Conservation (phyloP, 73 alveolate genomes). For the Effrenium voratum region DNA sequence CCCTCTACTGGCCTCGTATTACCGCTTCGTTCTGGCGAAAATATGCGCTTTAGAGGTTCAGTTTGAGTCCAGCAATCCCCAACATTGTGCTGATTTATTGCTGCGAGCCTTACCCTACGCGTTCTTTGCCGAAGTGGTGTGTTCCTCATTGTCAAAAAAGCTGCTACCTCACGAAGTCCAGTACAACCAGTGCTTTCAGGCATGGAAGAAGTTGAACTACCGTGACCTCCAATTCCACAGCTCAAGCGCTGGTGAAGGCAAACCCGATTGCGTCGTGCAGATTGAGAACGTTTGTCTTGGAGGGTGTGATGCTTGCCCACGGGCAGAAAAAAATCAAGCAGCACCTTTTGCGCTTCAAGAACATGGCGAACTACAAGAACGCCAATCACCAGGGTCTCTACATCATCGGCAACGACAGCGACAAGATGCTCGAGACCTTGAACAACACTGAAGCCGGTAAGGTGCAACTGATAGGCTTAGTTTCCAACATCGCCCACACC, state of each 20-base stretch:
- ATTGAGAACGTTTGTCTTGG: neutral
- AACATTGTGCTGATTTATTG: neutral
- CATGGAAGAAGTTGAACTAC: neutral
- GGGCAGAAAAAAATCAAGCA: neutral
- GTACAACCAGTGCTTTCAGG: neutral
- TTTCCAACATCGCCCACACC: conserved; percentile 18
- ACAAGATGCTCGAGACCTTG: neutral
- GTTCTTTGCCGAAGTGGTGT: neutral
- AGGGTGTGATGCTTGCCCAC: too few species aligned
- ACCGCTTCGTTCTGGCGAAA: neutral
- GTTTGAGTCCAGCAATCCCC: neutral
- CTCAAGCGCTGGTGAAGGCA: neutral
- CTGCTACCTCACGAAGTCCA: neutral
- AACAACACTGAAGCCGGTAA: neutral
- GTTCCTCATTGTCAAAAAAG: neutral
- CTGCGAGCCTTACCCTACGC: neutral
- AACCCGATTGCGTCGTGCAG: neutral
- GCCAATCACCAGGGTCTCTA: neutral
- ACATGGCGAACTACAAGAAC: neutral
- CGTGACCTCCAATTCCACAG: too few species aligned
- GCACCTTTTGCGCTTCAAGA: neutral
- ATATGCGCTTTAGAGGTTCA: neutral
- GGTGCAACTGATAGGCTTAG: neutral
- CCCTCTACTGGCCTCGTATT: neutral
- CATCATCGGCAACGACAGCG: neutral